phyloP scores from a whole-genome alignment of 2,329 filamentous ascomycete species.

The Decorospora gaudefroyi region DNA sequence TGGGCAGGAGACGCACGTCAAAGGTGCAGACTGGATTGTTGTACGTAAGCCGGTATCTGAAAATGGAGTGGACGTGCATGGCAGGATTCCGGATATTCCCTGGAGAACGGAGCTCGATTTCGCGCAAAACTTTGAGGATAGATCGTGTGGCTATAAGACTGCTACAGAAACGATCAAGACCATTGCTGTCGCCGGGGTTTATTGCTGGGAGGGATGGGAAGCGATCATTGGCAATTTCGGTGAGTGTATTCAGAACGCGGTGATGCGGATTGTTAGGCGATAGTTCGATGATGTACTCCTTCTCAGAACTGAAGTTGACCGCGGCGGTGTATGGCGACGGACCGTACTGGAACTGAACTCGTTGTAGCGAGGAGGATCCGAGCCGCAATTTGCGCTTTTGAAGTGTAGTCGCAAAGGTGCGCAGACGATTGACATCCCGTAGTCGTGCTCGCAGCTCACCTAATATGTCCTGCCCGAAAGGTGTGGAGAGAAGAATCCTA shows the following conservation, averaged over 20 bases:
- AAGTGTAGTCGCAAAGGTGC: conserved; percentile 70
- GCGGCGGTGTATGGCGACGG: conserved; percentile 57
- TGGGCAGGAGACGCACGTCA: conserved; percentile 42
- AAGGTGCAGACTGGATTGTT: conserved; percentile 49
- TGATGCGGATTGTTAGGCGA: conserved; percentile 69
- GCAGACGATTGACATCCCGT: conserved; percentile 69
- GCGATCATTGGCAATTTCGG: conserved; percentile 61
- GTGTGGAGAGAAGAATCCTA: conserved; percentile 62
- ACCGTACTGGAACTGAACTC: conserved; percentile 70
- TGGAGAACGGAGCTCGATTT: conserved; percentile 59
- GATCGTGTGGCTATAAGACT: conserved; percentile 65
- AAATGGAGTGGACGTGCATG: conserved; percentile 43
- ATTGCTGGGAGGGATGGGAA: conserved; percentile 60
- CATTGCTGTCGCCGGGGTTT: conserved; percentile 55
- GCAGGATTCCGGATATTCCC: conserved; percentile 35
- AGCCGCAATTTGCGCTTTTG: conserved; percentile 59
- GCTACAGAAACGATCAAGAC: conserved; percentile 62
- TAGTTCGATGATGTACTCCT: conserved; percentile 61
- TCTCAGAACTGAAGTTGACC: conserved; percentile 59
- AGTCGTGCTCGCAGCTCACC: conserved; percentile 64
- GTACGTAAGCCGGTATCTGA: conserved; percentile 49
- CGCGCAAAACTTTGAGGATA: conserved; percentile 64
- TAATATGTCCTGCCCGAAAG: conserved; percentile 64
- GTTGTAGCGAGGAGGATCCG: conserved; percentile 62
- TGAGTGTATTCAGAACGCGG: conserved; percentile 64